Evolutionary conservation across 148 eudicot genomes (phyloP), one percentile per base, ranked within the genome.

Genomic region (Chenopodium album): DNA sequence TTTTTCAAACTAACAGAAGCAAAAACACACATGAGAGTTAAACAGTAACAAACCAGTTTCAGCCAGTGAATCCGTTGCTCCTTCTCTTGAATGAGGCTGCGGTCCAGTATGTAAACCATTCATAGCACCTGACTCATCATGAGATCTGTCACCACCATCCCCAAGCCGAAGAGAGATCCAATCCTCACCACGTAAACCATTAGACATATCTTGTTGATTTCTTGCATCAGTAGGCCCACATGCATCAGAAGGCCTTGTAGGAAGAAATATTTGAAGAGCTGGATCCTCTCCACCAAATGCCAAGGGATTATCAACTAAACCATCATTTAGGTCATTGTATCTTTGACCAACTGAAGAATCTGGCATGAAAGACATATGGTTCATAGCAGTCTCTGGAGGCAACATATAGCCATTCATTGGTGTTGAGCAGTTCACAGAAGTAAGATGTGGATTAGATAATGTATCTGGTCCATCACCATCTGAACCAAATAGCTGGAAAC

Each of bases 141-240:
- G 82, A 76, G 73, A 83, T 71, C 86, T 83, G 50, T 87, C 85
- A 77, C 87, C 84, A 77, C 98, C 92, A 84, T 87, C 94, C 34
- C 99, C 99, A 63, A 96, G 89, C 79, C 94, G 87, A 77, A 96
- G 95, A 83, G 99, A 94, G 82, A 92, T 94, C 99, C 99, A 96
- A 83, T 96, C 99, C 23, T 92, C 98, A 9, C 85, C 82, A 52
- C 81, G 85, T 10, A 92, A 22, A 78, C 89, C 91, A 82, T 89
- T 94, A 59, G 87, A 79, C 69, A 87, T 77, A 76, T 91, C 94
- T 77, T 87, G 89, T 67, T 86, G 92, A 81, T 88, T 86, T 86
- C 90, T 85, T 81, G 85, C 59, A 78, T 84, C 88, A 77, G 87
- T 83, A 73, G 84, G 91, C 32, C 77, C 81, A 64, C 91, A 81